Evolutionary conservation across 1,139 yeast species (phyloP), one percentile per base, ranked within the genome.

Genomic region (Chernovozyma aurita): DNA sequence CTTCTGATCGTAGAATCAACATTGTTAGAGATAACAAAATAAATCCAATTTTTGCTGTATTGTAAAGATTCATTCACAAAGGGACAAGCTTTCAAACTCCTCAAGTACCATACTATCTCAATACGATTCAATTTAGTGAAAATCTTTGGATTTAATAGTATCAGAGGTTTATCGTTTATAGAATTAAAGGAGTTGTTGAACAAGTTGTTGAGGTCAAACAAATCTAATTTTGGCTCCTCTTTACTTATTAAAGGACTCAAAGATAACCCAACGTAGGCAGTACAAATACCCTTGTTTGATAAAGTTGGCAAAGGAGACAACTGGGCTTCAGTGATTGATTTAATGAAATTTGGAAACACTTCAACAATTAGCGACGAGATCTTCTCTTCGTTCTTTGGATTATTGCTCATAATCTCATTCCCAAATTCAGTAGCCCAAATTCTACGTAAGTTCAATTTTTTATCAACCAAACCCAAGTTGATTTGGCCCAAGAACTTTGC

Each of bases 351-450:
- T 14, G 71, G 65, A 3, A 57, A 44, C 14, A 70, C 47, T 2
- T 44, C 43, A 2, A 52, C 39, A 4, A 46, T 32, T 4, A 55
- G 48, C 8, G 42, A 34, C 13, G 32, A 33, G 15, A 28, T 35
- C 13, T 16, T 21, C 37, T 8, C 29, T 12, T 16, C 22, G 6
- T 13, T 27, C 18, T 7, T 21, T 22, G 36, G 15, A 18, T 28
- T 25, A 15, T 9, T 29, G 15, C 34, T 27, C 30, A 38, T 34
- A 33, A 49, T 37, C 40, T 49, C 33, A 34, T 59, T 50, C 12
- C 77, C 83, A 24, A 80, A 52, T 6, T 76, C 63, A 25, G 70
- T 54, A 36, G 74, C 70, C 97, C 97, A 92, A 18, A 78, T 62
- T 48, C 76, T 78, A 46, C 82, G 75, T 27, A 85, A 57, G 26